These are phyloP conservation scores for Hura crepitans DNA, from an alignment of 441 rosid species.

Conservation along the genomic window DNA sequence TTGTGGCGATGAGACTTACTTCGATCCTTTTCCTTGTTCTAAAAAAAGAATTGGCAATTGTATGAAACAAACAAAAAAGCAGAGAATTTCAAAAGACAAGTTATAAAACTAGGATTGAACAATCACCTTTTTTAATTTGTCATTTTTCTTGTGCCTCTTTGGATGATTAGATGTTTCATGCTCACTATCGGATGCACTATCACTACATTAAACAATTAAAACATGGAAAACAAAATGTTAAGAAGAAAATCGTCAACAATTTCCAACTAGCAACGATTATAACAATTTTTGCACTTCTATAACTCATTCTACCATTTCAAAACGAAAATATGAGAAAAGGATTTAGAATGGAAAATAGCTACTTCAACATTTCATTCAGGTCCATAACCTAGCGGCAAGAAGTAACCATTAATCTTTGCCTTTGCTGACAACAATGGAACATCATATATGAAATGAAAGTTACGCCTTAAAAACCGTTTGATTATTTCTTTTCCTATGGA, in stretches of 20 bases:
- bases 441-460: not conserved
- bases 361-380: not conserved
- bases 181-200: slow-evolving; percentile 55
- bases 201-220: slow-evolving; percentile 28
- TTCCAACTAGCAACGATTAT: not conserved
- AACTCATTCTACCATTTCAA: not conserved
- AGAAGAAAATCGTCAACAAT: not conserved
- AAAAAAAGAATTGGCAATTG: slow-evolving; percentile 17
- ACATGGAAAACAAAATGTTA: not conserved
- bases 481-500: not conserved
- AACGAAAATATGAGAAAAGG: not conserved
- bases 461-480: not conserved
- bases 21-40: slow-evolving; percentile 72
- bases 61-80: slow-evolving; percentile 15
- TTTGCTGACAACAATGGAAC: not conserved
- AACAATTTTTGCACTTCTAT: not conserved
- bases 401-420: not conserved
- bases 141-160: slow-evolving; percentile 70
- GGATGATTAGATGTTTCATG: slow-evolving; percentile 44
- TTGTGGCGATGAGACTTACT: slow-evolving; percentile 68
- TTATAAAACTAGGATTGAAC: slow-evolving; percentile 1
- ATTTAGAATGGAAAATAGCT: too few relatives aligned
- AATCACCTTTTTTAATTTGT: slow-evolving; percentile 66
- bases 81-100: not conserved
- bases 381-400: not conserved